These are phyloP conservation scores for Naganishia friedmannii DNA, from an alignment of 768 basidiomycete species.

Conservation along the genomic window DNA sequence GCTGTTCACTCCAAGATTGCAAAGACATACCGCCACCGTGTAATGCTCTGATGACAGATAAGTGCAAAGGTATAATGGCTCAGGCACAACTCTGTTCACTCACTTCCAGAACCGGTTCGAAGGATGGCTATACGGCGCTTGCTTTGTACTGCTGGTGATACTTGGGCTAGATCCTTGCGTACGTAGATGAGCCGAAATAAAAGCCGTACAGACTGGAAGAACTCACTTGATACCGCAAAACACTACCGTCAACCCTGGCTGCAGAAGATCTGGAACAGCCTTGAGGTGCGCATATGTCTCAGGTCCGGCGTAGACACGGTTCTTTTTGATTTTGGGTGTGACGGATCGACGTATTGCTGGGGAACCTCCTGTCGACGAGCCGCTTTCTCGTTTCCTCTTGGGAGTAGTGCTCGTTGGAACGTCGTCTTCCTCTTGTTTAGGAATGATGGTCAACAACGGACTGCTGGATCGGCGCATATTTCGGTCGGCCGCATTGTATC, in stretches of 20 bases:
- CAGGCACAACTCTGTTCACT: background rate
- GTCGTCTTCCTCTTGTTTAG: background rate
- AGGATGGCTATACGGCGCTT: conserved; percentile 20
- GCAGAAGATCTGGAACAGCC: conserved; percentile 7
- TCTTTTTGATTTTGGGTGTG: background rate
- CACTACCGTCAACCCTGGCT: conserved; percentile 1
- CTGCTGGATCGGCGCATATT: background rate
- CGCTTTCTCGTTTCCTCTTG: background rate
- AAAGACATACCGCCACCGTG: conserved; percentile 10
- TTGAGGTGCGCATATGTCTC: conserved; percentile 22
- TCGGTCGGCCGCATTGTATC: background rate
- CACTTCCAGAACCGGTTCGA: conserved; percentile 24
- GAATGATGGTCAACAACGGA: background rate
- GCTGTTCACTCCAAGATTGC: too few relatives aligned
- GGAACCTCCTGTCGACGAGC: too few relatives aligned
- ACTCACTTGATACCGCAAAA: conserved; percentile 22
- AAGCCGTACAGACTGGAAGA: background rate
- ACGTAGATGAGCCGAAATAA: too few relatives aligned
- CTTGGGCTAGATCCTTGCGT: background rate
- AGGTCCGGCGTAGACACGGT: conserved; percentile 2
- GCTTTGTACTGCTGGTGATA: conserved; percentile 18
- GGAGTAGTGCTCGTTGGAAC: background rate
- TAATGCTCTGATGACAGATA: background rate
- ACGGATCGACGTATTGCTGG: background rate
- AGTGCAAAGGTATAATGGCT: background rate